Evolutionary conservation across 2,329 filamentous ascomycete species (phyloP).

Genomic region (Pestalotiopsis sp.): DNA sequence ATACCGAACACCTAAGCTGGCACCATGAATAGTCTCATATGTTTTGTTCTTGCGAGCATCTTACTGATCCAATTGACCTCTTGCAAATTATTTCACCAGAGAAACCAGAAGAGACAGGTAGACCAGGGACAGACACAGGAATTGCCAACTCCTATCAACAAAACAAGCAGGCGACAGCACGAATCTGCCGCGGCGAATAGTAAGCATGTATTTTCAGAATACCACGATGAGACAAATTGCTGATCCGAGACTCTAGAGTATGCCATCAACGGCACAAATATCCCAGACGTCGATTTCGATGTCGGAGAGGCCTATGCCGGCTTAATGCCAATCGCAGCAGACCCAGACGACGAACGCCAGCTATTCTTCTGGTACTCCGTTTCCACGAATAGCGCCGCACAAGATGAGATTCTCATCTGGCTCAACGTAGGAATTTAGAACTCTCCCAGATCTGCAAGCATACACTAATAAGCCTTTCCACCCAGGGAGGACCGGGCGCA

Average conservation of each 20-base stretch:
- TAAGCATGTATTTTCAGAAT: not conserved
- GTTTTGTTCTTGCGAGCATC: not conserved
- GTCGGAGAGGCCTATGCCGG: conserved; percentile 62
- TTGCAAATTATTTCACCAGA: not conserved
- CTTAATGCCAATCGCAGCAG: conserved; percentile 53
- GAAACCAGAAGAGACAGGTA: not conserved
- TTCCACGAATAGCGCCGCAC: conserved; percentile 42
- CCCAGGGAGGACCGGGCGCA: conserved; percentile 50
- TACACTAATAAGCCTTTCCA: not conserved
- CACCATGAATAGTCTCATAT: not conserved
- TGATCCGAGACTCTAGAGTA: conserved; percentile 42
- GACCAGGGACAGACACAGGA: not conserved
- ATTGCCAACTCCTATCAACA: not conserved
- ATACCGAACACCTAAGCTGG: not conserved
- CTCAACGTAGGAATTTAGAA: conserved; percentile 45
- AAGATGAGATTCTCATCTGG: conserved; percentile 56
- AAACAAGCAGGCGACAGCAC: not conserved
- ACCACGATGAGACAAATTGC: not conserved
- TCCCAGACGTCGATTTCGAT: conserved; percentile 69
- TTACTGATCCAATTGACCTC: not conserved
- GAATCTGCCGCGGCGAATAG: not conserved
- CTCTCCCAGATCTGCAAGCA: conserved; percentile 17
- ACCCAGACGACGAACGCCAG: conserved; percentile 40
- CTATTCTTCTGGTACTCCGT: conserved; percentile 64
- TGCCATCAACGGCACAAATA: conserved; percentile 59